Conservation (phyloP, 163 green algal species). For the Coccomyxa subellipsoidea region DNA sequence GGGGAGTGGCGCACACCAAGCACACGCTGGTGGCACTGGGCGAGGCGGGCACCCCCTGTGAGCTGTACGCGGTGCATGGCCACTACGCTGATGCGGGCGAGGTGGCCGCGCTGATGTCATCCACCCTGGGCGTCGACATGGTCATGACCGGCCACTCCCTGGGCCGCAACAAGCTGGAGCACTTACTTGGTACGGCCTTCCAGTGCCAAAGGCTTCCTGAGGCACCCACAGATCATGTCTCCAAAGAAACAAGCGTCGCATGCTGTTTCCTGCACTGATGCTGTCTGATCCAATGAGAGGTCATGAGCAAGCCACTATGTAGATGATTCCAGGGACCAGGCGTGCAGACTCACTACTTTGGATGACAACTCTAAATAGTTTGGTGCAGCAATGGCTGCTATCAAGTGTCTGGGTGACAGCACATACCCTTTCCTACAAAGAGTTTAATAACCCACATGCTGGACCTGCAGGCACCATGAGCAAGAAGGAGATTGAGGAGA, state of each 20-base stretch:
- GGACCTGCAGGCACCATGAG: conserved; percentile 57
- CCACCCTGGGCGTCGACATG: conserved; percentile 82
- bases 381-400: too few species aligned
- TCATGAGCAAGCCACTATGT: too few species aligned
- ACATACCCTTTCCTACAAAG: too few species aligned
- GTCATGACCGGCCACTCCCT: conserved; percentile 87
- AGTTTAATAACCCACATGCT: not conserved
- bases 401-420: too few species aligned
- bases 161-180: conserved; percentile 94
- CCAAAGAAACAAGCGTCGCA: too few species aligned
- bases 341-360: too few species aligned
- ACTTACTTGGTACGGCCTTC: conserved; percentile 65
- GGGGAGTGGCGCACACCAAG: conserved; percentile 69
- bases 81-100: conserved; percentile 95
- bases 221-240: too few species aligned
- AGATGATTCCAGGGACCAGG: too few species aligned
- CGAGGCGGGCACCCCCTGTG: conserved; percentile 57
- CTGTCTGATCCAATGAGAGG: too few species aligned
- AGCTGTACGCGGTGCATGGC: conserved; percentile 90
- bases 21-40: conserved; percentile 62
- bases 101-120: conserved; percentile 73
- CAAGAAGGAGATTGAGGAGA: conserved; percentile 78
- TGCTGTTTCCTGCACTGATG: too few species aligned
- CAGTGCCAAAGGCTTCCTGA: too few species aligned
- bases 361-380: too few species aligned